phyloP scores from a whole-genome alignment of 768 basidiomycete species.

The Coprinopsis sp. region DNA sequence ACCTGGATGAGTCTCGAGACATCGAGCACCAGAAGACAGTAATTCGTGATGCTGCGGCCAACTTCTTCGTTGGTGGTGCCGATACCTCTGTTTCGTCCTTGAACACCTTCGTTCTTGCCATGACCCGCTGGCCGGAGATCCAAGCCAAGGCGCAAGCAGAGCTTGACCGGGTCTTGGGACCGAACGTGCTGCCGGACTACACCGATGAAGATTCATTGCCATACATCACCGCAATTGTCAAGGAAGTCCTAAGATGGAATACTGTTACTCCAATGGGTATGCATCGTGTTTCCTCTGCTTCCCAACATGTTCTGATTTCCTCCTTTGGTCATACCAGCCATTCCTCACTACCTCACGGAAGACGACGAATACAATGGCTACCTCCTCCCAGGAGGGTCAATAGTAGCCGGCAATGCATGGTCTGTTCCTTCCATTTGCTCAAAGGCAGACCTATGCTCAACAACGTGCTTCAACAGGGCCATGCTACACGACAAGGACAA shows the following conservation, averaged over 20 bases:
- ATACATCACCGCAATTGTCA: constrained; percentile 18
- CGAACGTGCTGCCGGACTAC: constrained; percentile 17
- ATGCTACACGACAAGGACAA: constrained; percentile 19
- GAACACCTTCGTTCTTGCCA: constrained; percentile 17
- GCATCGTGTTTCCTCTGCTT: background rate
- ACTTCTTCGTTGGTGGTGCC: constrained; percentile 21
- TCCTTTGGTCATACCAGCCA: constrained; percentile 8
- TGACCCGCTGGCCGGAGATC: constrained; percentile 17
- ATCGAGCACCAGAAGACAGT: constrained; percentile 11
- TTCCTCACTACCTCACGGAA: constrained; percentile 18
- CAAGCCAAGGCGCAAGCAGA: constrained; percentile 20
- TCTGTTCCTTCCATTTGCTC: constrained; percentile 7
- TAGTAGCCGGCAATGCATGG: constrained; percentile 19
- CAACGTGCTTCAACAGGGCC: constrained; percentile 11
- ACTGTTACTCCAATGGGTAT: constrained; percentile 17
- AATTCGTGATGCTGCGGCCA: constrained; percentile 17
- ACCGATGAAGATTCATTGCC: constrained; percentile 16
- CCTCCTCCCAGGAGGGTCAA: constrained; percentile 14
- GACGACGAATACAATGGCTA: constrained; percentile 20
- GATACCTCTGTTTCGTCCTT: constrained; percentile 20
- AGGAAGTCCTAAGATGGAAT: constrained; percentile 18
- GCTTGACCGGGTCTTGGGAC: constrained; percentile 21
- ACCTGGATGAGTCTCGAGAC: constrained; percentile 14
- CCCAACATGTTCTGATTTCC: background rate
- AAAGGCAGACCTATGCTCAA: background rate